A percentile compares a stretch with the other conserved stretches of the same genome.
Conservation (phyloP, 1,139 yeast genomes). For the Magnusiomyces fungicola region DNA sequence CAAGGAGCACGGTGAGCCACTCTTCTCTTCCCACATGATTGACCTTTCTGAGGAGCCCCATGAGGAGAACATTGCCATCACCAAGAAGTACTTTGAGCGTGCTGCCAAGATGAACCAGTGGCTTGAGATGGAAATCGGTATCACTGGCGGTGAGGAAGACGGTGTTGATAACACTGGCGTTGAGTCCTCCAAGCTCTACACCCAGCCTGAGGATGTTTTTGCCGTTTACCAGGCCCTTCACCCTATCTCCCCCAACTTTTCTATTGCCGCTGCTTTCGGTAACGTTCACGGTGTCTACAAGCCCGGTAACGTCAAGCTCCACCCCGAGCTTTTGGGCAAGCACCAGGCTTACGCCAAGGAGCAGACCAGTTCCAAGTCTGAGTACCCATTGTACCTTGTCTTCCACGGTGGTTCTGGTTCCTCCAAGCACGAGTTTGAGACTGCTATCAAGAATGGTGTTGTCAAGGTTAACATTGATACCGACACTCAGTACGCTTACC, state of each 20-base stretch:
- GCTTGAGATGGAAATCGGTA: conserved; percentile 99
- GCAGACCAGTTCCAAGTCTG: conserved; percentile 46
- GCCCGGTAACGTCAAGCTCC: conserved; percentile 95
- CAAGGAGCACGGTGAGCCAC: conserved; percentile 81
- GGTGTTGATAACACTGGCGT: conserved; percentile 99
- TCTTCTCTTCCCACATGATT: conserved; percentile 98
- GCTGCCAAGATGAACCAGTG: conserved; percentile 93
- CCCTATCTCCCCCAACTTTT: conserved; percentile 94
- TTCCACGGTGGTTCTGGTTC: conserved; percentile 99
- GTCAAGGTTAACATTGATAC: conserved; percentile 99
- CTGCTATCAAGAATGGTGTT: conserved; percentile 88
- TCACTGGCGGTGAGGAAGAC: conserved; percentile 99
- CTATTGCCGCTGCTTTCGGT: conserved; percentile 99
- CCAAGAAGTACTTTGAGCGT: conserved; percentile 92
- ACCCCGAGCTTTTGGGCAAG: conserved; percentile 89
- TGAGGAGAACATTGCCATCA: conserved; percentile 88
- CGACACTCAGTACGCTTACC: conserved; percentile 97
- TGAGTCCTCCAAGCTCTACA: conserved; percentile 80
- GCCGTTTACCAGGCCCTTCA: conserved; percentile 83
- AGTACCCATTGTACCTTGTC: conserved; percentile 87
- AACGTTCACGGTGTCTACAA: conserved; percentile 99
- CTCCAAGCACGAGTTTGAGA: conserved; percentile 80
- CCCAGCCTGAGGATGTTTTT: conserved; percentile 92
- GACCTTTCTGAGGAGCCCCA: conserved; percentile 96
- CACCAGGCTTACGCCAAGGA: conserved; percentile 79